Evolutionary conservation across 495 filamentous ascomycete species (phyloP).

Genomic region (Cetradonia linearis): DNA sequence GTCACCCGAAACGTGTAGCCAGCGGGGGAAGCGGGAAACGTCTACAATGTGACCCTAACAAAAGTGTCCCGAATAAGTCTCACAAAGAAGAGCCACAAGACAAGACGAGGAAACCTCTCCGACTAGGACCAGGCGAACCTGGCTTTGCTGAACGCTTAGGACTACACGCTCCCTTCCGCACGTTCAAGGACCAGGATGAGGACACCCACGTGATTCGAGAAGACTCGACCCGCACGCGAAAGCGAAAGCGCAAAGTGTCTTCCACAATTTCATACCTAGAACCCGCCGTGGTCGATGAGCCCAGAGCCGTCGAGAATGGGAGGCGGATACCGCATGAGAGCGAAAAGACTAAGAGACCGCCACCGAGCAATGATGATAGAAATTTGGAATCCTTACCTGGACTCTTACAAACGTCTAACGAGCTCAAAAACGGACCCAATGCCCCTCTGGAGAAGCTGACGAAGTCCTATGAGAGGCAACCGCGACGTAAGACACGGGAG

Average conservation of each 20-base stretch:
- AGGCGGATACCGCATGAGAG: neutral
- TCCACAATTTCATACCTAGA: slow-evolving; percentile 27
- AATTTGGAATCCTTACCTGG: neutral
- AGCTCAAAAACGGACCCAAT: neutral
- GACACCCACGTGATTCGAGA: slow-evolving; percentile 9
- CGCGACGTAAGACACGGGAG: slow-evolving; percentile 51
- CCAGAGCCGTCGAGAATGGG: neutral
- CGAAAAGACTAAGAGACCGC: neutral
- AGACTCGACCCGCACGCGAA: slow-evolving; percentile 3
- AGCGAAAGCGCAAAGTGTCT: slow-evolving; percentile 19
- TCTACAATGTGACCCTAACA: neutral
- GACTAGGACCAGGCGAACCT: neutral
- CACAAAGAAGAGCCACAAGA: neutral
- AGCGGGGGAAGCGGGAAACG: neutral
- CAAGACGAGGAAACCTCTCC: neutral
- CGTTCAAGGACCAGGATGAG: slow-evolving; percentile 11
- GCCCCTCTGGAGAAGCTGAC: neutral
- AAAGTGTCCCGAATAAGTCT: neutral
- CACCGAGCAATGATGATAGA: neutral
- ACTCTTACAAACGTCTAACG: neutral
- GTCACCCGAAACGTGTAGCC: neutral
- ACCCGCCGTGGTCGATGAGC: slow-evolving; percentile 12
- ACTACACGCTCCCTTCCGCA: slow-evolving; percentile 22
- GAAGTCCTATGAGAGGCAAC: slow-evolving; percentile 44
- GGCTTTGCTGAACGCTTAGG: slow-evolving; percentile 16